phyloP scores from a whole-genome alignment of 2,329 filamentous ascomycete genomes.

The Xylariaceae sp. region DNA sequence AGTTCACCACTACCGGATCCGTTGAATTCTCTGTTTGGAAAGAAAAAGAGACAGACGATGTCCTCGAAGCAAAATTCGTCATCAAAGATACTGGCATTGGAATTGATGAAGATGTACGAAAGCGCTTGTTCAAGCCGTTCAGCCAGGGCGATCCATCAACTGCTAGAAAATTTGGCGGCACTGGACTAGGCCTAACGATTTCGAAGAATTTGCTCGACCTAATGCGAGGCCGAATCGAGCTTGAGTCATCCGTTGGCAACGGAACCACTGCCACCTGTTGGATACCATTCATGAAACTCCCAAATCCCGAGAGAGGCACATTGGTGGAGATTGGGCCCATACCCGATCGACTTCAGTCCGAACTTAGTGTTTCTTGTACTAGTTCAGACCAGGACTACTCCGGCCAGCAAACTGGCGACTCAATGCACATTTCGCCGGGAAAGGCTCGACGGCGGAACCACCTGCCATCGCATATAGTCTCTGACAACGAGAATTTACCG shows the following conservation, averaged over 20 bases:
- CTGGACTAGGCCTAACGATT: constrained; percentile 74
- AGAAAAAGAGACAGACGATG: constrained; percentile 61
- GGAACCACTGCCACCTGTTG: constrained; percentile 75
- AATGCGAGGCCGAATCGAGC: constrained; percentile 72
- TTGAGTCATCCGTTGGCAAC: constrained; percentile 63
- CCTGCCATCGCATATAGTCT: constrained; percentile 26
- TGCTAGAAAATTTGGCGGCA: constrained; percentile 74
- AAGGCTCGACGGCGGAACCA: constrained; percentile 34
- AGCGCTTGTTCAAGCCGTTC: constrained; percentile 74
- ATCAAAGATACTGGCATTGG: constrained; percentile 79
- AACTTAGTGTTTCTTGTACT: constrained; percentile 63
- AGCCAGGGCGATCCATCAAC: constrained; percentile 80
- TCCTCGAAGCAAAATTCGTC: constrained; percentile 66
- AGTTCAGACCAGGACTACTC: constrained; percentile 60
- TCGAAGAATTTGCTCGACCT: constrained; percentile 77
- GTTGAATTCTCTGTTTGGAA: constrained; percentile 66
- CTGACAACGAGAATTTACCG: constrained; percentile 47
- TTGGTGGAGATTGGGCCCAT: constrained; percentile 63
- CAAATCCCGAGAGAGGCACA: constrained; percentile 44
- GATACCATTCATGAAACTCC: constrained; percentile 73
- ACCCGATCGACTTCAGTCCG: constrained; percentile 64
- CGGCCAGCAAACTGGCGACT: constrained; percentile 41
- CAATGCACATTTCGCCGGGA: constrained; percentile 20
- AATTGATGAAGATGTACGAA: constrained; percentile 73
- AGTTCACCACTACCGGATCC: constrained; percentile 67